Evolutionary conservation across 2,329 filamentous ascomycete species (phyloP).

Genomic region (Purpureocillium takamizusanense): DNA sequence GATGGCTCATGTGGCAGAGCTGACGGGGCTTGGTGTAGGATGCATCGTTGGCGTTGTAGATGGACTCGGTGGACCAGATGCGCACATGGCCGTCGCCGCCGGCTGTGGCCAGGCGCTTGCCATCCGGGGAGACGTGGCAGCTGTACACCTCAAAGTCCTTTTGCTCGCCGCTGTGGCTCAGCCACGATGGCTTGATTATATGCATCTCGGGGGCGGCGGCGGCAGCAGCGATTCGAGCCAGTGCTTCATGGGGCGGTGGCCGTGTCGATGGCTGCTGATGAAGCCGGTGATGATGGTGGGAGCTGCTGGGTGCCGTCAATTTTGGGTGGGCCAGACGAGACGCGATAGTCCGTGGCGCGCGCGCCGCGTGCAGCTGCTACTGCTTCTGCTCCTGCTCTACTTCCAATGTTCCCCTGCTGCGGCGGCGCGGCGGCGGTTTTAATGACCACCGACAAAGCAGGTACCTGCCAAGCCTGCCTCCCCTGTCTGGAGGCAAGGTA

Average conservation of each 20-base stretch:
- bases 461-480: no score
- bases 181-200: conserved; percentile 91
- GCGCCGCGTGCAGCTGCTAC: no score
- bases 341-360: no score
- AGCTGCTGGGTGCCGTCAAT: no score
- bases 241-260: not conserved
- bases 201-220: conserved; percentile 45
- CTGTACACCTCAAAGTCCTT: conserved; percentile 99
- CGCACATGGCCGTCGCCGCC: conserved; percentile 96
- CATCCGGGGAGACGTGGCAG: conserved; percentile 94
- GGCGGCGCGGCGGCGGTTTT: no score
- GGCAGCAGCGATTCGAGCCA: not conserved
- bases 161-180: conserved; percentile 92
- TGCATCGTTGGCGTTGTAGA: conserved; percentile 69
- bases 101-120: conserved; percentile 81
- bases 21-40: conserved; percentile 75
- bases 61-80: conserved; percentile 94
- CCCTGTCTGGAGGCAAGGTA: no score
- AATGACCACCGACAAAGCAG: no score
- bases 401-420: no score
- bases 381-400: no score
- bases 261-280: no score
- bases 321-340: no score
- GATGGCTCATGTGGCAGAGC: conserved; percentile 95
- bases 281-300: no score